Evolutionary conservation across 192 early-diverging fungal species (phyloP), one percentile per base, ranked within the genome.

Genomic region (Mortierella claussenii): DNA sequence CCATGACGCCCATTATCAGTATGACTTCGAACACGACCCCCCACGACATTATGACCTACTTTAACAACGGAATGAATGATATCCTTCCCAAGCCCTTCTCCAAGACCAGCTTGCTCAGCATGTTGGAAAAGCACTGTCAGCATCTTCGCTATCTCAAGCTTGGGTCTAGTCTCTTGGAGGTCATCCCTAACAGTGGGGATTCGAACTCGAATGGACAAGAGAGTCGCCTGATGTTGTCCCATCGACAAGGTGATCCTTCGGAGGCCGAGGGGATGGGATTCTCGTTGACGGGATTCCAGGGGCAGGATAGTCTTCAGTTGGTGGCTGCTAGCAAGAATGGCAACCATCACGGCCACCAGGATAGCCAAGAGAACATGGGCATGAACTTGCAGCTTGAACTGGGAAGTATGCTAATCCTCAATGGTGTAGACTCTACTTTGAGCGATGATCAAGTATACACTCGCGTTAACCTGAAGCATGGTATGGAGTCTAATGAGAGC

Each of bases 21-120:
- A 93, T 93, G 91, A 90, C 90, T 5, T 79, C 84, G 3, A 90
- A 89, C 42, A 87, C 85, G 9, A 85, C 88, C 1, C 81, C 82
- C 17, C 79, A 68, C 28, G 86, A 91, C 33, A 85, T 89, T 46
- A 81, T 87, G 68, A 85, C 67, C 10, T 93, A 92, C 56, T 80
- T 87, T 30, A 80, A 73, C 13, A 87, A 80, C 51, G 90, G 90
- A 4, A 91, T 93, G 89, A 87, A 89, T 43, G 91, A 91, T 58
- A 80, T 91, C 9, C 70, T 93, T 0, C 79, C 87, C 2, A 93
- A 93, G 65, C 91, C 91, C 6, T 90, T 91, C 55, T 67, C 82
- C 6, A 81, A 67, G 27, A 46, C 65, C 45, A 74, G 74, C 12
- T 58, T 90, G 4, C 78, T 81, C 11, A 62, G 47, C 33, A 82